These are phyloP conservation scores for Penicillium sp. DNA, from an alignment of 2,329 filamentous ascomycete genomes.

Conservation along the genomic window DNA sequence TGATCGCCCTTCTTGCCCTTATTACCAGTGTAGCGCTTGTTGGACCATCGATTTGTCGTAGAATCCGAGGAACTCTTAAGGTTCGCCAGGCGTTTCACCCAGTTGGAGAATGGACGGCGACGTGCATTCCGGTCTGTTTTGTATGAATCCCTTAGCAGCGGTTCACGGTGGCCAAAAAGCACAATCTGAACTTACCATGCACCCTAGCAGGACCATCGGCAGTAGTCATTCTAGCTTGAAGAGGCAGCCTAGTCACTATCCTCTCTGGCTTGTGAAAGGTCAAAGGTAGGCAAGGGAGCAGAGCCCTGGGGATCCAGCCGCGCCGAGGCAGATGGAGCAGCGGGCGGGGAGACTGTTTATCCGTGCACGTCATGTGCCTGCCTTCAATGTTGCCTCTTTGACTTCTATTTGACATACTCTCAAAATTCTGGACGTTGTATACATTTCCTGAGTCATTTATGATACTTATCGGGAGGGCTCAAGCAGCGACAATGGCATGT, in stretches of 20 bases:
- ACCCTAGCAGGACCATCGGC: constrained; percentile 33
- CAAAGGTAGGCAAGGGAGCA: constrained; percentile 5
- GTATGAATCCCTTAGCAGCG: constrained; percentile 10
- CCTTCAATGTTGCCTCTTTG: constrained; percentile 4
- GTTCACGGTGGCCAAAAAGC: constrained; percentile 5
- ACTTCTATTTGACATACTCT: background rate
- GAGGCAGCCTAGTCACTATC: background rate
- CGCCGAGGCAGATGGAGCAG: constrained; percentile 12
- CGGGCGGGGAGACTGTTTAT: constrained; percentile 19
- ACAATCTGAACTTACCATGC: constrained; percentile 35
- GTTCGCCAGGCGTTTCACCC: constrained; percentile 87
- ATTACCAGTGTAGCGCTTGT: constrained; percentile 28
- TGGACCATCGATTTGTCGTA: constrained; percentile 30
- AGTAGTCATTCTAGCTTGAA: constrained; percentile 24
- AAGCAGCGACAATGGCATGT: background rate
- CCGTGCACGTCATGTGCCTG: constrained; percentile 20
- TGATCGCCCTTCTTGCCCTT: constrained; percentile 54
- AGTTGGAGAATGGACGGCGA: constrained; percentile 77
- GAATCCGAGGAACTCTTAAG: constrained; percentile 65
- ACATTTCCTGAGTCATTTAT: background rate
- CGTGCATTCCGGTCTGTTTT: constrained; percentile 61
- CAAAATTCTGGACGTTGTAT: background rate
- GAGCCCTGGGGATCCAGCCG: background rate
- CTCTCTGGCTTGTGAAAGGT: constrained; percentile 4
- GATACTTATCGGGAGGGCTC: background rate